Percentiles rank a stretch among this genome's conserved stretches.
These are phyloP conservation scores for Singerocomus inundabilis DNA, from an alignment of 1,284 basidiomycete species.

Conservation along the genomic window DNA sequence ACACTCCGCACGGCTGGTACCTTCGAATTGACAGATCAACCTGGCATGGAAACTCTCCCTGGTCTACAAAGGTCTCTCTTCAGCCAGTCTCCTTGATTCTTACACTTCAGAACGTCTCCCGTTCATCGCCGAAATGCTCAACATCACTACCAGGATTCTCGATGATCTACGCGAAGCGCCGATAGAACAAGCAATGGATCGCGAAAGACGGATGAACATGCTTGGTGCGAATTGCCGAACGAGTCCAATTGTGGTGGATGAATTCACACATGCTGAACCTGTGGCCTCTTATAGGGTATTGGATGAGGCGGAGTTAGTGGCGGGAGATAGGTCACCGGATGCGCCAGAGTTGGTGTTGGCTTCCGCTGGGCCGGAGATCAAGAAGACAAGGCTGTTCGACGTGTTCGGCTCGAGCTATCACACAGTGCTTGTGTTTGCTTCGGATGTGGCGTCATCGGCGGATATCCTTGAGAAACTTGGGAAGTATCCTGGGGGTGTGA, in stretches of 20 bases:
- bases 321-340: constrained; percentile 25
- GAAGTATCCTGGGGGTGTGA: background rate
- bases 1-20: background rate
- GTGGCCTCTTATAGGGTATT: constrained; percentile 16
- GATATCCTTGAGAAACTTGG: constrained; percentile 10
- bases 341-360: constrained; percentile 10
- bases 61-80: constrained; percentile 35
- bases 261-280: constrained; percentile 6
- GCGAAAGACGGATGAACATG: constrained; percentile 25
- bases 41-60: constrained; percentile 43
- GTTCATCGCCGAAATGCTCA: constrained; percentile 39
- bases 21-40: constrained; percentile 32
- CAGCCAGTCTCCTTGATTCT: constrained; percentile 33
- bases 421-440: constrained; percentile 26
- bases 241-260: constrained; percentile 34
- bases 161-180: background rate
- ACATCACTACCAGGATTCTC: constrained; percentile 21
- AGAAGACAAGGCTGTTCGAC: constrained; percentile 23
- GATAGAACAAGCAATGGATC: constrained; percentile 1
- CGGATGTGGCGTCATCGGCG: constrained; percentile 1
- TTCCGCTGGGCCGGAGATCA: background rate
- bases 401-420: constrained; percentile 23
- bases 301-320: constrained; percentile 12
- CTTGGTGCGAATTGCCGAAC: constrained; percentile 37
- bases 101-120: constrained; percentile 39